Conservation (phyloP, 139 green algal species). For the Haematococcus lacustris region DNA sequence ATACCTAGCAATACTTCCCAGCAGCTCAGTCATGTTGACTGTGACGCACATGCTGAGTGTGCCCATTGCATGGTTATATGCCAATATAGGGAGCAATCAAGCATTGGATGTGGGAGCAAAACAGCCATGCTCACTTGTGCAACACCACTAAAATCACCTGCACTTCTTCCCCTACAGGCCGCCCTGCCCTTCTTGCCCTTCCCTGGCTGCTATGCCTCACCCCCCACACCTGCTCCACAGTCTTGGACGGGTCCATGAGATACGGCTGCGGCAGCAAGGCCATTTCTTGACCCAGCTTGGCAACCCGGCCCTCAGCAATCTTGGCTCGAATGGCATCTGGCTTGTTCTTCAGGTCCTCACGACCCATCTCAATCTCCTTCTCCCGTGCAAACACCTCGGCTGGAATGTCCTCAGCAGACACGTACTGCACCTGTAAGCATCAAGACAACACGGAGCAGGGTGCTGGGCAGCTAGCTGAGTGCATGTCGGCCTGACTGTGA, state of each 20-base stretch:
- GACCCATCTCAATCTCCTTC: conserved; percentile 89
- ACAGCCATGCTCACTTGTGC: too few species aligned
- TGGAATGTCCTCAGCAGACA: conserved; percentile 66
- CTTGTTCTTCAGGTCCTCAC: conserved; percentile 89
- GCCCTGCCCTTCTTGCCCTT: too few species aligned
- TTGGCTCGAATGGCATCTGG: conserved; percentile 89
- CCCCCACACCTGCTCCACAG: conserved; percentile 79
- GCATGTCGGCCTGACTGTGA: too few species aligned
- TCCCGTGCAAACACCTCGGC: conserved; percentile 73
- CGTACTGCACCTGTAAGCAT: conserved; percentile 34
- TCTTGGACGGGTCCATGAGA: conserved; percentile 89
- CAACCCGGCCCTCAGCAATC: conserved; percentile 92
- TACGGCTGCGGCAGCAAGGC: conserved; percentile 75
- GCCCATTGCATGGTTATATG: too few species aligned
- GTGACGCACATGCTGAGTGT: too few species aligned
- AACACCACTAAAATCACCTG: too few species aligned
- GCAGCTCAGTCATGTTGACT: too few species aligned
- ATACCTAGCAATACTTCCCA: too few species aligned
- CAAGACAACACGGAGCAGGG: background rate
- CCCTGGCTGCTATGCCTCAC: too few species aligned
- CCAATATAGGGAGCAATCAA: too few species aligned
- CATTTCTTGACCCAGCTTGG: conserved; percentile 83
- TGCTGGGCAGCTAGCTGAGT: background rate
- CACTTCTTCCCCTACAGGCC: too few species aligned
- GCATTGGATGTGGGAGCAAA: too few species aligned